phyloP scores from a whole-genome alignment of 805 yeast genomes.

The Candida yuanshanica region DNA sequence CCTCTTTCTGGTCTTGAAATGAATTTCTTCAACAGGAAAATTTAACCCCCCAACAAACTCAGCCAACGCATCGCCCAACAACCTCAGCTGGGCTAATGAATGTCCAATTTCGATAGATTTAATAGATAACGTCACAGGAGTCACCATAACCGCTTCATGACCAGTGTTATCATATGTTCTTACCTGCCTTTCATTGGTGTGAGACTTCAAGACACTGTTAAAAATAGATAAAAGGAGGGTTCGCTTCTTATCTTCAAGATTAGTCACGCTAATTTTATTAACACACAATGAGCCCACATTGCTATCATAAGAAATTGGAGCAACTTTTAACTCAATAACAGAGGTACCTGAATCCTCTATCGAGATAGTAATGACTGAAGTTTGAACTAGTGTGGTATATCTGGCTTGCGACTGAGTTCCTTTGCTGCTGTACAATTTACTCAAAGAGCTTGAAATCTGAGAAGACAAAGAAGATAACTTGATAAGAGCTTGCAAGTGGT shows the following conservation, averaged over 20 bases:
- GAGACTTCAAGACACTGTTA: conserved; percentile 17
- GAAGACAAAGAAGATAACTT: conserved; percentile 25
- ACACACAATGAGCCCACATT: conserved; percentile 27
- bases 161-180: conserved; percentile 25
- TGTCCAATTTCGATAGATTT: conserved; percentile 26
- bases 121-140: conserved; percentile 13
- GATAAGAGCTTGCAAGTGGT: conserved; percentile 23
- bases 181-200: conserved; percentile 17
- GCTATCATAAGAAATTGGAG: conserved; percentile 42
- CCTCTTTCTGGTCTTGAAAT: conserved; percentile 21
- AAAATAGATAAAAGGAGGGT: conserved; percentile 12
- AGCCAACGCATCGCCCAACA: conserved; percentile 7
- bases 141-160: conserved; percentile 21
- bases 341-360: conserved; percentile 5
- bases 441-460: conserved; percentile 22
- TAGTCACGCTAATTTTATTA: conserved; percentile 26
- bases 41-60: conserved; percentile 5
- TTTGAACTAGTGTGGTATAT: conserved; percentile 13
- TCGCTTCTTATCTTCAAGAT: conserved; percentile 14
- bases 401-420: conserved; percentile 2
- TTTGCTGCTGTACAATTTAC: conserved; percentile 6
- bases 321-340: conserved; percentile 25
- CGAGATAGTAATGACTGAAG: conserved; percentile 14
- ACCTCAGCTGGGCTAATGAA: conserved; percentile 24
- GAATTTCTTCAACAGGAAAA: conserved; percentile 13